Base-by-base conservation (phyloP, 2,329 filamentous ascomycete species). In the Colletotrichum godetiae region DNA sequence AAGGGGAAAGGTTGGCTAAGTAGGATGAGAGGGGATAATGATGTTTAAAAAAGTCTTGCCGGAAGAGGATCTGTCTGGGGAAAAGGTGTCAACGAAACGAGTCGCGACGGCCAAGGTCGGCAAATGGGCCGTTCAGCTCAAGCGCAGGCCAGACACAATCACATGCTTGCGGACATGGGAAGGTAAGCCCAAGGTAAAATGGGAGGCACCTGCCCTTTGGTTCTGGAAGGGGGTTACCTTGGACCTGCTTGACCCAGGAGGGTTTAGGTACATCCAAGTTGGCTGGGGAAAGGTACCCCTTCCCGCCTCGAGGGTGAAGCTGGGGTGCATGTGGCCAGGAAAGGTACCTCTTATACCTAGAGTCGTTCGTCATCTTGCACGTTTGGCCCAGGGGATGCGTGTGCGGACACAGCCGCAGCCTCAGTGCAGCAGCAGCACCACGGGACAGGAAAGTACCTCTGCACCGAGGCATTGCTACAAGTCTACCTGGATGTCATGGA, bases 101-200 rank as follows among this genome's bases (percentile, higher is more conserved):
- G 67, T 71, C 71, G 71, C 71, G 71, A 73, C 56, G 71, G 67
- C 67, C 71, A 66, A 31, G 55, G 71, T 73, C 71, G 71, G 71
- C 67, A 73, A 73, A 61, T 55, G 24, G 61, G 42, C 33, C 37
- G 59, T 29, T 33, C 42, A 57, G 53, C 33, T 49, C 52, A 24
- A 22, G 53, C 31, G 37, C 49, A 64, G 53, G 59, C 57, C 59
- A 49, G 58, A 62, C 59, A 62, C 59, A 71, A 73, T 73, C 71
- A 73, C 71, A 73, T 73, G 71, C 71, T 73, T 71, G 24, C 65
- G 37, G 29, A 5, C n/a, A 35, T 35, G 49, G 42, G 27, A 37
- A 37, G 6, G 15, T 27, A 37, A 37, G 35, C 35, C 19, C 27
- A 53, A 46, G 60, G 31, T 29, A 35, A 42, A 24, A 13, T 22